Base-by-base conservation (phyloP, 805 yeast species). In the Pichia exigua region DNA sequence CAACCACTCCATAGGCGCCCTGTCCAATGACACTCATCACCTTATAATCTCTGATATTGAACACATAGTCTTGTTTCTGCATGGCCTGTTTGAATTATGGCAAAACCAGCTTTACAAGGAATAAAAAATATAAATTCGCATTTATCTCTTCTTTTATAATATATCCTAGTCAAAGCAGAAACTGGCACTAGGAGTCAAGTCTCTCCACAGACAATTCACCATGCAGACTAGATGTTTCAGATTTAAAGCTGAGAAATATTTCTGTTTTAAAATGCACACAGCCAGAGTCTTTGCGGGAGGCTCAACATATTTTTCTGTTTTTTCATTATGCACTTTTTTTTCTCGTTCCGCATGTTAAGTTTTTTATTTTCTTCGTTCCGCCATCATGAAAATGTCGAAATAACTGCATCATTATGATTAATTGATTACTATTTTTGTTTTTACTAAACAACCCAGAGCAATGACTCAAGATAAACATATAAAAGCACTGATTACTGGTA, bases 1-100 rank as follows among this genome's bases (percentile, higher is more conserved):
- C 84, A 6, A 87, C 95, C 2, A 85, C 76, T 0, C 95, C 94
- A 58, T 87, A 87, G 0, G 94, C 90, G 1, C 95, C 95, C 64
- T 84, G 87, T 5, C 95, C 95, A 7, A 87, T 69, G 5, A 83
- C 70, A 52, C 78, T 80, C 20, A 72, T 69, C 9, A 85, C 75
- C 54, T 78, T 78, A 62, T 81, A 86, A 57, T 78, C 79, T 45
- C 78, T 75, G 17, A 85, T 77, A 59, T 83, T 83, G 67, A 83
- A 85, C 2, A 81, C 75, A 50, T 76, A 75, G 45, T 78, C 76
- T 51, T 79, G 66, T 44, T 58, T 57, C 50, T 55, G 58, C 66
- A 60, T 59, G 17, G 40, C 32, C 21, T 46, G 17, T 22, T n/a
- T 27, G 47, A 44, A 44, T 38, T 27, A 21, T 27, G n/a, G 26